Evolutionary conservation across 371 early-diverging fungal genomes (phyloP).

Genomic region (Dichotomocladium elegans): DNA sequence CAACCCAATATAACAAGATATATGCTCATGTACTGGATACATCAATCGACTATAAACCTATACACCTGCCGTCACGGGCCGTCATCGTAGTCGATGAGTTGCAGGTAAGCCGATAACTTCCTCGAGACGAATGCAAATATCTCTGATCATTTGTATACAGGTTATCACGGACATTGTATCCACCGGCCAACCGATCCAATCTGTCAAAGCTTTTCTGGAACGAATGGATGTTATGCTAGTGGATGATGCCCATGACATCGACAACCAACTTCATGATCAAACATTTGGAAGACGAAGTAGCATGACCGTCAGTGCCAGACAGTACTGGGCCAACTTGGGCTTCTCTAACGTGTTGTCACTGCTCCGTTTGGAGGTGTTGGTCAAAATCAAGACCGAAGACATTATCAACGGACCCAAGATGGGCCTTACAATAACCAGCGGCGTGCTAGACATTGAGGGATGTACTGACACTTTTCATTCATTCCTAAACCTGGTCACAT

Average conservation of each 20-base stretch:
- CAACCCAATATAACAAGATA: slow-evolving; percentile 45
- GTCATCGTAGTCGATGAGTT: slow-evolving; percentile 50
- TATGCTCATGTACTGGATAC: slow-evolving; percentile 45
- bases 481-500: slow-evolving; percentile 49
- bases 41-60: slow-evolving; percentile 54
- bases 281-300: slow-evolving; percentile 6
- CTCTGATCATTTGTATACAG: slow-evolving; percentile 11
- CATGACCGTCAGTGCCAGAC: slow-evolving; percentile 16
- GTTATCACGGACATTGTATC: slow-evolving; percentile 45
- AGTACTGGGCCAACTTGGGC: slow-evolving; percentile 40
- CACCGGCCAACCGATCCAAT: slow-evolving; percentile 42
- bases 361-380: slow-evolving; percentile 35
- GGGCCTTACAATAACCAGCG: slow-evolving; percentile 52
- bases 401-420: slow-evolving; percentile 13
- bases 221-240: slow-evolving; percentile 34
- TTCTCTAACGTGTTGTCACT: slow-evolving; percentile 29
- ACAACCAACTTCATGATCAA: slow-evolving; percentile 15
- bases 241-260: slow-evolving; percentile 34
- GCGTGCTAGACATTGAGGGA: slow-evolving; percentile 60
- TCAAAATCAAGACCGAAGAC: slow-evolving; percentile 36
- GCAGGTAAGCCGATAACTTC: slow-evolving; percentile 30
- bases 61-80: slow-evolving; percentile 43
- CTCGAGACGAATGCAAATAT: background rate
- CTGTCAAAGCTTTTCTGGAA: slow-evolving; percentile 36
- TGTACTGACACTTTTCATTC: slow-evolving; percentile 78